Base-by-base conservation (phyloP, 352 stramenopile genomes). In the Globisporangium echinulatum region DNA sequence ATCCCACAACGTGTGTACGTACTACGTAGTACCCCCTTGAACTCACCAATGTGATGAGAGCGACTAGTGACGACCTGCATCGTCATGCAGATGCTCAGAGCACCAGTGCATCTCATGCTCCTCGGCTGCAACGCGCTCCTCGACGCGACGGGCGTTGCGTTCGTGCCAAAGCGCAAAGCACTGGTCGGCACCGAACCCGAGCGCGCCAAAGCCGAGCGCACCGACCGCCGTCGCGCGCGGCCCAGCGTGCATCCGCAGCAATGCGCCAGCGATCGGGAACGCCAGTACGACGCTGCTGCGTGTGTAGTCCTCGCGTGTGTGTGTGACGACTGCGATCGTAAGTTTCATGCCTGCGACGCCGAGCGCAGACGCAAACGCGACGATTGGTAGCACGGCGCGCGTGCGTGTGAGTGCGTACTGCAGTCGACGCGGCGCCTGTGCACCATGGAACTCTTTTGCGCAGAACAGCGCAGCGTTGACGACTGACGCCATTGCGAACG, bases 281-380 rank as follows among this genome's bases (percentile, higher is more conserved):
- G 74, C 70, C 39, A 87, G 56, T 51, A 83, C 53, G 19, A 85
- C 64, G 49, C 79, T 87, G 19, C 66, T 66, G 54, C 72, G 72
- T 42, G 77, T 79, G 56, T 83, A 85, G 66, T 87, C 77, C 49
- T 79, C 68, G 14, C 77, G 77, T 43, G 62, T 66, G 54, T 76
- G 65, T 48, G 74, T 68, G 49, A 87, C 77, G 7, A 65, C 71
- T 0, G 59, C 60, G 54, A 85, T 69, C 47, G 66, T 77, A 39
- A 82, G 46, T 62, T 87, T 87, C 70, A 87, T 83, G 46, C 72
- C 77, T 40, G 75, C 64, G 47, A 87, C 79, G 17, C 74, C 77
- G 3, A 85, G 64, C 6, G 71, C 69, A 0, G 69, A 63, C 0
- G 77, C 82, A 52, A 69, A 59, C 42, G 71, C 64, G 11, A 82